phyloP scores from a whole-genome alignment of 495 filamentous ascomycete genomes.

The Xylaria cubensis region DNA sequence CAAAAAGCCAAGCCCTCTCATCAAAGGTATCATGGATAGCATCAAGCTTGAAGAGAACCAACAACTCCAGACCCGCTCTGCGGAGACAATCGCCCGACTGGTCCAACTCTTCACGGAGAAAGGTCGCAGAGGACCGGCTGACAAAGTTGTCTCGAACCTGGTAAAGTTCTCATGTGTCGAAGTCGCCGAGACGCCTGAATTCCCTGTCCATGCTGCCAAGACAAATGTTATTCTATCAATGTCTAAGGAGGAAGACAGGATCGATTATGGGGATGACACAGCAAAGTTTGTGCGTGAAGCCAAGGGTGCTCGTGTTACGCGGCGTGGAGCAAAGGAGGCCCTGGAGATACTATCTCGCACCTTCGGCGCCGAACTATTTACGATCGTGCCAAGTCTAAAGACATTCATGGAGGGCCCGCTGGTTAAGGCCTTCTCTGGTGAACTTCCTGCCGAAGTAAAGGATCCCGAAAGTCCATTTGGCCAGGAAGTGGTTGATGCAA shows the following conservation, averaged over 20 bases:
- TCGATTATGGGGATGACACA: constrained; percentile 83
- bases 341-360: constrained; percentile 82
- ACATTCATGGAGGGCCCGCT: constrained; percentile 82
- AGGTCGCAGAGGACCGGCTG: constrained; percentile 78
- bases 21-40: constrained; percentile 97
- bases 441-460: constrained; percentile 71
- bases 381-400: constrained; percentile 79
- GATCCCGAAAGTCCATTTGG: constrained; percentile 75
- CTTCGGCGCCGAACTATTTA: constrained; percentile 78
- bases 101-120: constrained; percentile 82
- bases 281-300: constrained; percentile 86
- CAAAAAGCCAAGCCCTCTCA: constrained; percentile 87
- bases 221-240: constrained; percentile 85
- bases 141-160: constrained; percentile 92
- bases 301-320: constrained; percentile 83
- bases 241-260: constrained; percentile 94
- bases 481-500: constrained; percentile 89
- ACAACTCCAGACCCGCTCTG: constrained; percentile 88
- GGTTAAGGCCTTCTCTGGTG: constrained; percentile 72
- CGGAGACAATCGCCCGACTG: constrained; percentile 78
- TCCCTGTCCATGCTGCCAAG: constrained; percentile 75
- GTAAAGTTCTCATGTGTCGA: constrained; percentile 97
- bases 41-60: constrained; percentile 93
- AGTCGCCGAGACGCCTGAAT: constrained; percentile 96
- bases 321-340: constrained; percentile 92